Evolutionary conservation across 129 eudicot species (phyloP).

Genomic region (sunflower (Helianthus annuus)): HanXRQr2.0-SUNRISE NC_035439.2:134599785-134600284

Average conservation of each 20-base stretch:
- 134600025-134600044: conserved; percentile 1
- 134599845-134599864: no score
- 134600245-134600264: conserved; percentile 20
- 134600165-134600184: not conserved
- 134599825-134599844: no score
- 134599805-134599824: no score
- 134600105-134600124: conserved; percentile 23
- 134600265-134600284: conserved; percentile 27
- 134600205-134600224: not conserved
- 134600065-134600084: conserved; percentile 1
- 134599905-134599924: not conserved
- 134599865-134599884: no score
- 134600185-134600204: conserved; percentile 18
- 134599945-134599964: not conserved
- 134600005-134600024: conserved; percentile 24
- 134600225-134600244: no score
- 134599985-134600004: not conserved
- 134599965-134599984: not conserved
- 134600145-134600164: conserved; percentile 19
- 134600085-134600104: conserved; percentile 27
- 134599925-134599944: not conserved
- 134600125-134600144: conserved; percentile 25
- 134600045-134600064: conserved; percentile 6
- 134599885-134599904: no score
- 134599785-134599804: no score